phyloP scores from a whole-genome alignment of 176 grass and related monocot species.

The Eragrostis curvula region DNA sequence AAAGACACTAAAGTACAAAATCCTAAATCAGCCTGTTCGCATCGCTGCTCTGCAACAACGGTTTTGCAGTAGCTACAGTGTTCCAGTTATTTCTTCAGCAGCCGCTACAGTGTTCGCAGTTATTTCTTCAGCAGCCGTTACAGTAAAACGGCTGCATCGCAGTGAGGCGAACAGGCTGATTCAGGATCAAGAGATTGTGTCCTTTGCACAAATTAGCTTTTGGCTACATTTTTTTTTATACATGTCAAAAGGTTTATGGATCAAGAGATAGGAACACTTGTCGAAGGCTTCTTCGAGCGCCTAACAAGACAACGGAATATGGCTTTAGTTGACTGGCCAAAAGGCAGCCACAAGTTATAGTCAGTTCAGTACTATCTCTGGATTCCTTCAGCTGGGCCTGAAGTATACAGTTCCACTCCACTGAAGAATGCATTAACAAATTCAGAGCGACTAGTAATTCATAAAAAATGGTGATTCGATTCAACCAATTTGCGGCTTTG shows the following conservation, averaged over 20 bases:
- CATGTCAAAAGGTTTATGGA: background rate
- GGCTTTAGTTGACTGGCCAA: constrained; percentile 36
- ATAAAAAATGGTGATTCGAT: background rate
- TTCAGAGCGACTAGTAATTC: background rate
- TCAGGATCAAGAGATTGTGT: background rate
- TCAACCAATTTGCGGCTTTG: background rate
- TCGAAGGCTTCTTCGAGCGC: background rate
- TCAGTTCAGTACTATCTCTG: background rate
- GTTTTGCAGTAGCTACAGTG: too few species aligned
- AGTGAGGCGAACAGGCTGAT: too few species aligned
- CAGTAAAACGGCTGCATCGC: too few species aligned
- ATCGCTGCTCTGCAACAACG: too few species aligned
- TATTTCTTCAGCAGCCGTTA: too few species aligned
- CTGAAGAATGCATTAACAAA: background rate
- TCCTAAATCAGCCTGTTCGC: too few species aligned
- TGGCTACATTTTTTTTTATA: background rate
- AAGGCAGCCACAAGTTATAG: background rate
- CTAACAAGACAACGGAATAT: constrained; percentile 41
- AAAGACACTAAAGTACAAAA: background rate
- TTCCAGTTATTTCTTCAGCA: too few species aligned
- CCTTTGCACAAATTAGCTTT: constrained; percentile 10
- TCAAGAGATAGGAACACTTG: constrained; percentile 23
- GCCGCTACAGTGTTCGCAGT: too few species aligned
- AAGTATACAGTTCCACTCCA: too few species aligned
- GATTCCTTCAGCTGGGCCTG: constrained; percentile 6